Conservation (phyloP, 495 filamentous ascomycete genomes). For the Glarea lozoyensis region DNA sequence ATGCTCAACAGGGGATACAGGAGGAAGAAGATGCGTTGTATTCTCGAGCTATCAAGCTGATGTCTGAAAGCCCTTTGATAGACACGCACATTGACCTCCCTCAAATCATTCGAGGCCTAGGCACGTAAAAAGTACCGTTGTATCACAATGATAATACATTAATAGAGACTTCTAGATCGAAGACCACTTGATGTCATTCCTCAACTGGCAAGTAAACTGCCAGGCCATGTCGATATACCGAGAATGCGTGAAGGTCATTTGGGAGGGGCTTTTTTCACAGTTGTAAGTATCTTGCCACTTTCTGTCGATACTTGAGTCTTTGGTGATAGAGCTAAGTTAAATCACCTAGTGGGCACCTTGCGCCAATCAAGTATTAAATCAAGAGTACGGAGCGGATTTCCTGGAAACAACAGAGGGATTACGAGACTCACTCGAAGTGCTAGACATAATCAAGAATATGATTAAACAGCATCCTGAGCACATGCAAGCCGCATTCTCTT, state of each 20-base stretch:
- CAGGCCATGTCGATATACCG: slow-evolving; percentile 4
- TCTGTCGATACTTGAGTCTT: too few species aligned
- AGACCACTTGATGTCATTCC: slow-evolving; percentile 1
- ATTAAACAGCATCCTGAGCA: slow-evolving; percentile 4
- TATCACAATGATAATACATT: not conserved
- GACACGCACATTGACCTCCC: slow-evolving; percentile 8
- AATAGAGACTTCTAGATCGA: not conserved
- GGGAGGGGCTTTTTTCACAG: slow-evolving; percentile 4
- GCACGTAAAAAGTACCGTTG: not conserved
- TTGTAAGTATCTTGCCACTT: too few species aligned
- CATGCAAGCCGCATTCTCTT: slow-evolving; percentile 1
- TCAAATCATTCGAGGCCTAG: slow-evolving; percentile 4
- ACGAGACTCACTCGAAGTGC: slow-evolving; percentile 1
- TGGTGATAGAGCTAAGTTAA: too few species aligned
- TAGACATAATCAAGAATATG: slow-evolving; percentile 7
- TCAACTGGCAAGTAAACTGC: not conserved
- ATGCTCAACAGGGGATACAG: not conserved
- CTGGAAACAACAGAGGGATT: not conserved
- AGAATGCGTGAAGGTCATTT: slow-evolving; percentile 3
- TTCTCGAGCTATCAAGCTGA: slow-evolving; percentile 1
- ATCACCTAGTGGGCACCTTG: slow-evolving; percentile 6
- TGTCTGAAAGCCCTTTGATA: slow-evolving; percentile 5
- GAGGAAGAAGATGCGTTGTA: not conserved
- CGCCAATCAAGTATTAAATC: slow-evolving; percentile 1
- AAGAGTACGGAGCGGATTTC: slow-evolving; percentile 1